Evolutionary conservation across 2,329 filamentous ascomycete genomes (phyloP).

Genomic region (Emergomyces orientalis): DNA sequence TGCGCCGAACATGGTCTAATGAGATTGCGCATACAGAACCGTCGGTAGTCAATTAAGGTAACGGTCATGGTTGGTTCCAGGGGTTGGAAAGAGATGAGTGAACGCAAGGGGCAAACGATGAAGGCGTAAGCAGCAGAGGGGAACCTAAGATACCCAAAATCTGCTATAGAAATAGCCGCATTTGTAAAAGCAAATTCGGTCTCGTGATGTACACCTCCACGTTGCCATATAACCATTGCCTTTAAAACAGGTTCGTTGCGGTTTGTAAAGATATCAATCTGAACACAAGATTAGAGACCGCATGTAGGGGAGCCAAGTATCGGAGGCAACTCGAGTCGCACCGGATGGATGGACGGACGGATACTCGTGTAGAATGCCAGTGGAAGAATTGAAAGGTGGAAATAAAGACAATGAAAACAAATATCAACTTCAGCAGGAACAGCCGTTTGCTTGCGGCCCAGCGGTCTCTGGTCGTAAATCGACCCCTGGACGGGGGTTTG

Average conservation of each 20-base stretch:
- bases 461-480: conserved; percentile 57
- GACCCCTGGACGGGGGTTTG: conserved; percentile 54
- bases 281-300: not conserved
- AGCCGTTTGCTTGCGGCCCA: conserved; percentile 51
- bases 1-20: conserved; percentile 10
- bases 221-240: not conserved
- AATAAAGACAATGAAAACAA: not conserved
- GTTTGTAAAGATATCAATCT: not conserved
- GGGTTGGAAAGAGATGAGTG: not conserved
- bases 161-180: not conserved
- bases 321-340: not conserved
- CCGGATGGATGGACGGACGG: not conserved
- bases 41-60: not conserved
- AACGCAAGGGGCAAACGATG: not conserved
- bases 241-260: not conserved
- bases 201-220: no score
- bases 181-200: no score
- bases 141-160: not conserved
- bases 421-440: conserved; percentile 49
- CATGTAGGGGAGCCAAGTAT: not conserved
- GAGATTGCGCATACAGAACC: conserved; percentile 6
- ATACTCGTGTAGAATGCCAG: not conserved
- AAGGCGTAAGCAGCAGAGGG: not conserved
- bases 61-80: not conserved
- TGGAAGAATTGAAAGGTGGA: not conserved